Base-by-base conservation (phyloP, 805 yeast species). In the Helenozyma rhizophorensis region DNA sequence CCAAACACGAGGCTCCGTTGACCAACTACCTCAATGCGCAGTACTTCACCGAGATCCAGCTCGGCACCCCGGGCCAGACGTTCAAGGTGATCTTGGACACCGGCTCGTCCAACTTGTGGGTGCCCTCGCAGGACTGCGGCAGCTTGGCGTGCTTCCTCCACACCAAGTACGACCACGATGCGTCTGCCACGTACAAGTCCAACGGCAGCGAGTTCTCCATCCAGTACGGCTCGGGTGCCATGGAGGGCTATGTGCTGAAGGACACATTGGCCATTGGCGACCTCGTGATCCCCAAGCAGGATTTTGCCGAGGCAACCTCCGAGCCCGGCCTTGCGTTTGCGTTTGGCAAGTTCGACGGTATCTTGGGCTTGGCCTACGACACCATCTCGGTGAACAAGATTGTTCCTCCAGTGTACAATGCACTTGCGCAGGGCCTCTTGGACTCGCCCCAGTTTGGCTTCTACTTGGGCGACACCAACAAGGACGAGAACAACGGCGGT, bases 251-350 rank as follows among this genome's bases (percentile, higher is more conserved):
- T 60, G 80, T 93, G 25, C 88, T 97, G 25, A 83, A 83, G 58
- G 98, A 93, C 58, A 68, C 79, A 27, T 65, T 93, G 50, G 68
- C 75, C 40, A 66, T 93, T 44, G 97, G 97, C 39, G 93, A 81
- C 54, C 76, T 93, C 65, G 63, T 70, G 35, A 89, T 93, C 54
- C 83, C 88, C 47, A 68, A 81, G 45, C 97, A 90, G 70, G 95
- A 82, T 58, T 93, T 93, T 57, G 97, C 95, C 40, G 98, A 93
- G 72, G 90, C 96, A 43, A 93, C 98, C 38, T 76, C 78, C 51
- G 98, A 93, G 71, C 97, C 97, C 26, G 98, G 98, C 36, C 75
- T 93, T 48, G 93, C 97, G 0, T 93, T 93, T 68, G 97, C 98
- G 32, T 93, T 93, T 64, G 98, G 96, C 62, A 90, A 93, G 67